Evolutionary conservation across 257 asterid genomes (phyloP).

Genomic region (Primulina tabacum): DNA sequence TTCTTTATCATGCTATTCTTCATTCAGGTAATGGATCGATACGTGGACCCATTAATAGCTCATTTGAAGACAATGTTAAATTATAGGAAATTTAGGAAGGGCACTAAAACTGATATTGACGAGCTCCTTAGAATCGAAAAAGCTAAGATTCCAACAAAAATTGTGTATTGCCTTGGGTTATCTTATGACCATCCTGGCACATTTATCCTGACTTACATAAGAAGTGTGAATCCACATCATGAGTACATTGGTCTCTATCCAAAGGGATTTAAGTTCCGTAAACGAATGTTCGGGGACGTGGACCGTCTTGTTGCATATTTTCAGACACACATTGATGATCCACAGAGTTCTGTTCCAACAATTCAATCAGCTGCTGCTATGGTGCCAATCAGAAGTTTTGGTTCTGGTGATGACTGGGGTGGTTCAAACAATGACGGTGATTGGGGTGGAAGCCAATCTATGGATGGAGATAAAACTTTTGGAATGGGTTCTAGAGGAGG

Average conservation of each 20-base stretch:
- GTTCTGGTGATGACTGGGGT: constrained; percentile 68
- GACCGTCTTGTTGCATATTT: constrained; percentile 86
- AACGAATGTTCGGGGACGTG: constrained; percentile 82
- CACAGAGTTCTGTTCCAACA: constrained; percentile 65
- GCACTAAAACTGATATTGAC: constrained; percentile 79
- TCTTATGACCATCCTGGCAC: constrained; percentile 98
- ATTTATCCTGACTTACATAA: constrained; percentile 78
- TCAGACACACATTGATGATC: constrained; percentile 90
- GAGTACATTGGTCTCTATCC: constrained; percentile 93
- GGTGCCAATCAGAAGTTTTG: constrained; percentile 94
- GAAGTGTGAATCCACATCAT: constrained; percentile 92
- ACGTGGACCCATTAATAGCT: constrained; percentile 93
- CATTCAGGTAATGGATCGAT: constrained; percentile 90
- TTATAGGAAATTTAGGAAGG: constrained; percentile 88
- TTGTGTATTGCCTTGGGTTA: constrained; percentile 88
- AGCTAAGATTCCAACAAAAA: constrained; percentile 80
- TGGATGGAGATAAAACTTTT: constrained; percentile 60
- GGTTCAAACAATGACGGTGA: constrained; percentile 69
- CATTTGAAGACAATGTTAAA: constrained; percentile 84
- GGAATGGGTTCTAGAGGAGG: constrained; percentile 65
- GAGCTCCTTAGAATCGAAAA: constrained; percentile 77
- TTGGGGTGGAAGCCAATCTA: constrained; percentile 60
- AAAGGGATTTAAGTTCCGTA: constrained; percentile 86
- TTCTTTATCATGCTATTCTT: constrained; percentile 19
- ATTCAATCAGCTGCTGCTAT: constrained; percentile 82